Percentiles rank a stretch among this genome's conserved stretches.
These are phyloP conservation scores for Nemania sp. DNA, from an alignment of 2,329 filamentous ascomycete species.

Conservation along the genomic window DNA sequence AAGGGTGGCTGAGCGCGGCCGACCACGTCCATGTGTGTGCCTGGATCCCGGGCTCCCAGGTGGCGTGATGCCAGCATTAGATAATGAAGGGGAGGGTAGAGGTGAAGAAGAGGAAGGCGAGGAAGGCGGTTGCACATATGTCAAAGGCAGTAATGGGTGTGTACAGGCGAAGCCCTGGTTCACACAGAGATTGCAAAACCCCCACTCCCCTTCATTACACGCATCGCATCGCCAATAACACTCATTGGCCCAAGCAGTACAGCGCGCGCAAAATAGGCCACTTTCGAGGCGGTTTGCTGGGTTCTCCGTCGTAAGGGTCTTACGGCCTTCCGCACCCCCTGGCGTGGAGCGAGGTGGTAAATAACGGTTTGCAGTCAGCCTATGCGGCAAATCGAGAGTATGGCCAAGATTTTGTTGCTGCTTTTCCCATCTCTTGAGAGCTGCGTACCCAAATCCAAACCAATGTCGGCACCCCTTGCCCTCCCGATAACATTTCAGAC, in stretches of 20 bases:
- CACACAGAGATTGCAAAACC: constrained; percentile 86
- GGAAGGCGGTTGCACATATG: constrained; percentile 55
- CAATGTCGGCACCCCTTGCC: constrained; percentile 81
- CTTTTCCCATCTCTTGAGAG: constrained; percentile 68
- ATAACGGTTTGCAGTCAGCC: constrained; percentile 62
- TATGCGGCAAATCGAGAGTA: constrained; percentile 54
- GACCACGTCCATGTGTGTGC: constrained; percentile 35
- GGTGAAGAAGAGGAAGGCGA: constrained; percentile 22
- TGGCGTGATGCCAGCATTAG: constrained; percentile 30
- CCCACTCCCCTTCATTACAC: constrained; percentile 94
- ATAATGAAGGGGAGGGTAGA: constrained; percentile 33
- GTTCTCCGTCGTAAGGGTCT: constrained; percentile 66
- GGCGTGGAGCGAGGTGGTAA: constrained; percentile 52
- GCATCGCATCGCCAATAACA: constrained; percentile 88
- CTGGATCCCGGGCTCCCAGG: constrained; percentile 39
- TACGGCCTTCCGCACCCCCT: constrained; percentile 57
- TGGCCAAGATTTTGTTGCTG: constrained; percentile 45
- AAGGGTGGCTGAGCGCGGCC: constrained; percentile 50
- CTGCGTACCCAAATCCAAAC: constrained; percentile 82
- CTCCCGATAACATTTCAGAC: constrained; percentile 75
- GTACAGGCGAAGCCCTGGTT: constrained; percentile 80
- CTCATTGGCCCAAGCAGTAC: constrained; percentile 72
- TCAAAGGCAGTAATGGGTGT: constrained; percentile 77
- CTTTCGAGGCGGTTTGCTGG: constrained; percentile 70
- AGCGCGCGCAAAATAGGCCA: constrained; percentile 83